Evolutionary conservation across 495 filamentous ascomycete species (phyloP).

Genomic region (Talaromyces stipitatus): DNA sequence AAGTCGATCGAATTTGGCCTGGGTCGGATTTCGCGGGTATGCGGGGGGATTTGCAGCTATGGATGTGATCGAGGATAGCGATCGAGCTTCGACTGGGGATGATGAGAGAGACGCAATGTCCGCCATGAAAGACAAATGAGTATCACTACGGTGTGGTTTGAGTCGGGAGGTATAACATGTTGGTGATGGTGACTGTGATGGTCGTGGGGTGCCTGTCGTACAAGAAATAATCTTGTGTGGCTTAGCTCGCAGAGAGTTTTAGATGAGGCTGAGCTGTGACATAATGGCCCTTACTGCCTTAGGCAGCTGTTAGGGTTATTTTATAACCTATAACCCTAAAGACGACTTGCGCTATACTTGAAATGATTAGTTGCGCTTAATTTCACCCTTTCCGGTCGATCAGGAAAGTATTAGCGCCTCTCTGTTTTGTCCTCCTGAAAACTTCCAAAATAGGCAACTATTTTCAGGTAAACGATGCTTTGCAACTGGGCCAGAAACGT

Average conservation of each 20-base stretch:
- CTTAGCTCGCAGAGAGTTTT: neutral
- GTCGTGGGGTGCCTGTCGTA: neutral
- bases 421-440: too few species aligned
- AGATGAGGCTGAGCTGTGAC: neutral
- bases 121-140: conserved; percentile 2
- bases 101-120: conserved; percentile 25
- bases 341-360: too few species aligned
- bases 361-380: too few species aligned
- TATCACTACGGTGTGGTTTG: neutral
- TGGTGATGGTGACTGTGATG: neutral
- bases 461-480: too few species aligned
- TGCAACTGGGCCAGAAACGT: too few species aligned
- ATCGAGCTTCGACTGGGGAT: conserved; percentile 65
- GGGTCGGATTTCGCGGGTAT: conserved; percentile 69
- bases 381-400: too few species aligned
- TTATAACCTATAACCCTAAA: too few species aligned
- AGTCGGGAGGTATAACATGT: neutral
- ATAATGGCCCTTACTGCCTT: neutral
- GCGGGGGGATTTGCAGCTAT: conserved; percentile 81
- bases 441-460: too few species aligned
- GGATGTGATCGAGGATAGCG: conserved; percentile 68
- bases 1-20: conserved; percentile 55
- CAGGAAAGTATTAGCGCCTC: too few species aligned
- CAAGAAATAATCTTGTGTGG: neutral
- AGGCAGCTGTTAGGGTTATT: too few species aligned